A percentile compares a stretch with the other conserved stretches of the same genome.
Conservation (phyloP, 805 yeast species). For the Saturnispora sekii region DNA sequence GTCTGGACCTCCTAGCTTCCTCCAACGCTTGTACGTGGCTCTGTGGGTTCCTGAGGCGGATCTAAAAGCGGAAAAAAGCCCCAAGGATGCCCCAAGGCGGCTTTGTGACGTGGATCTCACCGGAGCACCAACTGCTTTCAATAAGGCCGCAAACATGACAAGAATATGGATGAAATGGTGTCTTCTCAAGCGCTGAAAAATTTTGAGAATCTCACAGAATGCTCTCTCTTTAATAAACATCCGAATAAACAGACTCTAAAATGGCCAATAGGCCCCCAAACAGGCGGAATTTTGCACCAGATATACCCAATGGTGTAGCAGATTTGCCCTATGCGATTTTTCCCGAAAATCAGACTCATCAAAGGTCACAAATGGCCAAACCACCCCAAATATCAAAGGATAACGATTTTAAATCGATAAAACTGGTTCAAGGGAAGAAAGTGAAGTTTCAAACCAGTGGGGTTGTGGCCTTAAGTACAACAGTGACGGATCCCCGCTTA, state of each 20-base stretch:
- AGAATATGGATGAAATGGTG: background rate
- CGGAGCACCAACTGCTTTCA: background rate
- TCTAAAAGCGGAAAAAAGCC: constrained; percentile 20
- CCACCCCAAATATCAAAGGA: background rate
- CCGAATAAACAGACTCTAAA: too few relatives aligned
- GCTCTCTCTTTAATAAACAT: background rate
- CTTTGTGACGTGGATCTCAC: background rate
- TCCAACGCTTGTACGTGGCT: constrained; percentile 82
- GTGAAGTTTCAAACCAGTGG: background rate
- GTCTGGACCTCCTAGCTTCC: constrained; percentile 49
- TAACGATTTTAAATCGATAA: background rate
- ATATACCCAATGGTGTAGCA: too few relatives aligned
- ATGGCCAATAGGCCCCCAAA: too few relatives aligned
- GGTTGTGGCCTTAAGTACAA: background rate
- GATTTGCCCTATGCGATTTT: background rate
- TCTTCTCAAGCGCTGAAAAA: constrained; percentile 1
- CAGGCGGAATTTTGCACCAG: too few relatives aligned
- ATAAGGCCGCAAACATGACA: constrained; percentile 13
- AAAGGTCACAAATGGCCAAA: background rate
- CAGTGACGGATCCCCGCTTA: constrained; percentile 3
- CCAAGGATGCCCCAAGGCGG: constrained; percentile 3
- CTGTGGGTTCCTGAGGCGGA: constrained; percentile 62
- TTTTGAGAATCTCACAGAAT: background rate
- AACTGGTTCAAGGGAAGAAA: constrained; percentile 1
- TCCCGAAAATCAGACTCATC: constrained; percentile 5